A percentile compares a stretch with the other conserved stretches of the same genome.
phyloP scores from a whole-genome alignment of 139 green algal genomes.

The Choricystis sp. region DNA sequence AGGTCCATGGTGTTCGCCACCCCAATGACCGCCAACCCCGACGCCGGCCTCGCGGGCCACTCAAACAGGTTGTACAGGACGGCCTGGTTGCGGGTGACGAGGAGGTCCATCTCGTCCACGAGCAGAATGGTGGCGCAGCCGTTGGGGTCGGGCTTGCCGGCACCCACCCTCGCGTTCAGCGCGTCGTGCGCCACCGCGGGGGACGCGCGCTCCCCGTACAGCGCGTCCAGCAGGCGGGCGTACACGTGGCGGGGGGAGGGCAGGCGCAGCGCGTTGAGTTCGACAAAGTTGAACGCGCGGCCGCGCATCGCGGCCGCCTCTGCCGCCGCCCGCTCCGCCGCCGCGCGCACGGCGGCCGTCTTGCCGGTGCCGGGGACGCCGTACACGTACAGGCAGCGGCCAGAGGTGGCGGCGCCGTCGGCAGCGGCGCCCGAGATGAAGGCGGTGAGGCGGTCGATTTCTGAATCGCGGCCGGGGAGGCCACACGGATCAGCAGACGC shows the following conservation, averaged over 20 bases:
- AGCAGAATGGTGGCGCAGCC: constrained; percentile 50
- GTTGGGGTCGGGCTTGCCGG: constrained; percentile 10
- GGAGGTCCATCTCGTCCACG: constrained; percentile 91
- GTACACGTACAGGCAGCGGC: constrained; percentile 79
- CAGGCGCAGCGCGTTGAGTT: constrained; percentile 82
- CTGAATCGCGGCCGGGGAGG: constrained; percentile 67
- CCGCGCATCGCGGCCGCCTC: constrained; percentile 18
- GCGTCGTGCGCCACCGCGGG: constrained; percentile 29
- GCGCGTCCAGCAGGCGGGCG: constrained; percentile 43
- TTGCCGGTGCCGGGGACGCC: constrained; percentile 95
- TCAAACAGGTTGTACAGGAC: constrained; percentile 99
- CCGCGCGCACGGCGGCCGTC: constrained; percentile 71
- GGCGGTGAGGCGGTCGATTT: constrained; percentile 13
- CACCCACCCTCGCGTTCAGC: constrained; percentile 56
- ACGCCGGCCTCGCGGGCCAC: constrained; percentile 54
- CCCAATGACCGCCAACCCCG: constrained; percentile 67
- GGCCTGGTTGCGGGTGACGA: constrained; percentile 64
- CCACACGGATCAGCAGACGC: constrained; percentile 27
- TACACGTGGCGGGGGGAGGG: constrained; percentile 77
- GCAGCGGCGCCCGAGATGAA: not conserved
- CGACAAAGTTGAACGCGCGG: constrained; percentile 57
- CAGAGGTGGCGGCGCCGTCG: constrained; percentile 2
- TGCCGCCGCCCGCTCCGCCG: constrained; percentile 10
- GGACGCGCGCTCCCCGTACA: constrained; percentile 50
- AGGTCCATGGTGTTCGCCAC: constrained; percentile 98